These are phyloP conservation scores for Paragyromitra xinjiangensis DNA, from an alignment of 495 filamentous ascomycete genomes.

Conservation along the genomic window DNA sequence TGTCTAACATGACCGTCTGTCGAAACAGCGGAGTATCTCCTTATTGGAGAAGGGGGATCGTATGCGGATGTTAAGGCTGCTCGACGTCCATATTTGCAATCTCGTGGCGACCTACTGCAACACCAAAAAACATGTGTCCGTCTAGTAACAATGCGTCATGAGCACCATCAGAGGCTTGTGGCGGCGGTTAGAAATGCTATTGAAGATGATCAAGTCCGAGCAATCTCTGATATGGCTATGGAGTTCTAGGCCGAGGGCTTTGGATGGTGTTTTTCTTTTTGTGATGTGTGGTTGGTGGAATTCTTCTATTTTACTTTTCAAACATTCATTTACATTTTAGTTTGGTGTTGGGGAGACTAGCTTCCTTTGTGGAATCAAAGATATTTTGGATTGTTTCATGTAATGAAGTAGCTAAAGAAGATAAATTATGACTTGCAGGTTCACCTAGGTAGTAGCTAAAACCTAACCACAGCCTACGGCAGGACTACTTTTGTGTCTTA, in stretches of 20 bases:
- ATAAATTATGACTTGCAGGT: too few species aligned
- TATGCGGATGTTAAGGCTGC: constrained; percentile 19
- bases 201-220: not conserved
- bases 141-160: not conserved
- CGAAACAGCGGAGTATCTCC: constrained; percentile 18
- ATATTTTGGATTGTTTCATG: not conserved
- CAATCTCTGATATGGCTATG: constrained; percentile 1
- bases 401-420: not conserved
- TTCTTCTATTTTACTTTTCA: too few species aligned
- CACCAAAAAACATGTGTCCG: constrained; percentile 24
- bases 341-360: too few species aligned
- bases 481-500: too few species aligned
- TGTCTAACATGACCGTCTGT: constrained; percentile 10
- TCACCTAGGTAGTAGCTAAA: too few species aligned
- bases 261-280: too few species aligned
- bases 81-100: constrained; percentile 20
- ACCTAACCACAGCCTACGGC: too few species aligned
- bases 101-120: constrained; percentile 9
- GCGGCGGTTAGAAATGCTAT: constrained; percentile 11
- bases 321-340: too few species aligned
- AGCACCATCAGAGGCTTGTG: constrained; percentile 4
- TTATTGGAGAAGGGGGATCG: constrained; percentile 10
- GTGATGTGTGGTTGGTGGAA: too few species aligned
- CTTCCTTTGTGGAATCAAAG: not conserved
- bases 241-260: not conserved